Evolutionary conservation across 2,329 filamentous ascomycete genomes (phyloP).

Genomic region (Lachnellula willkommii): DNA sequence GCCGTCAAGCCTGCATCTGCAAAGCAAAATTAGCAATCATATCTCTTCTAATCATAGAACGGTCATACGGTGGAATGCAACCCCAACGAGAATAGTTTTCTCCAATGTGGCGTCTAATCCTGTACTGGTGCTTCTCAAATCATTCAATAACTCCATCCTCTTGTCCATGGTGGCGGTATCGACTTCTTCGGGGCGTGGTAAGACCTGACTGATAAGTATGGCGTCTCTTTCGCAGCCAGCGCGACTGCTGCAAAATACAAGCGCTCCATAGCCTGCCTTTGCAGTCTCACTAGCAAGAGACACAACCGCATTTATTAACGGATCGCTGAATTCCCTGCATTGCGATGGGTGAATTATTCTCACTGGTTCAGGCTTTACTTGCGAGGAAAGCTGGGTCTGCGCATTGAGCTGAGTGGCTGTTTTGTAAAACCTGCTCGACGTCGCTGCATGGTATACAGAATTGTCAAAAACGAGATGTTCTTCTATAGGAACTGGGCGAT

Average conservation of each 20-base stretch:
- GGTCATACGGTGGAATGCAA: slow-evolving; percentile 66
- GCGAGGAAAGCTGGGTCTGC: slow-evolving; percentile 30
- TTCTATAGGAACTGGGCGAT: slow-evolving; percentile 69
- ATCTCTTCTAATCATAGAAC: background rate
- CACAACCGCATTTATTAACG: slow-evolving; percentile 65
- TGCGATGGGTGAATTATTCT: slow-evolving; percentile 50
- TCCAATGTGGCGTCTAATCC: slow-evolving; percentile 62
- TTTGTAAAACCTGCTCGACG: slow-evolving; percentile 53
- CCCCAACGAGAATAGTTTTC: slow-evolving; percentile 59
- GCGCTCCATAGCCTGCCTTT: slow-evolving; percentile 60
- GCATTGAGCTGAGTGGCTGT: slow-evolving; percentile 47
- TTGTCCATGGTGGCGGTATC: slow-evolving; percentile 47
- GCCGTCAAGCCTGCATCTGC: slow-evolving; percentile 61
- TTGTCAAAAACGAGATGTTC: slow-evolving; percentile 71
- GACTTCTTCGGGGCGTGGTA: slow-evolving; percentile 45
- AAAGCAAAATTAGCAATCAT: slow-evolving; percentile 1
- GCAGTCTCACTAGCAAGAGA: slow-evolving; percentile 65
- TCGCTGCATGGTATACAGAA: slow-evolving; percentile 57
- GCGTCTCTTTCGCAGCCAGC: slow-evolving; percentile 63
- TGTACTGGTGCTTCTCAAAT: slow-evolving; percentile 59
- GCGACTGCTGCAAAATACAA: slow-evolving; percentile 70
- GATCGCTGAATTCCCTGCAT: slow-evolving; percentile 57
- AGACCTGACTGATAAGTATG: slow-evolving; percentile 59
- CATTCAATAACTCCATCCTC: slow-evolving; percentile 58
- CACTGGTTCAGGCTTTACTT: slow-evolving; percentile 36